Evolutionary conservation across 169 alveolate genomes (phyloP), one percentile per base, ranked within the genome.

Genomic region (Eimeria praecox): DNA sequence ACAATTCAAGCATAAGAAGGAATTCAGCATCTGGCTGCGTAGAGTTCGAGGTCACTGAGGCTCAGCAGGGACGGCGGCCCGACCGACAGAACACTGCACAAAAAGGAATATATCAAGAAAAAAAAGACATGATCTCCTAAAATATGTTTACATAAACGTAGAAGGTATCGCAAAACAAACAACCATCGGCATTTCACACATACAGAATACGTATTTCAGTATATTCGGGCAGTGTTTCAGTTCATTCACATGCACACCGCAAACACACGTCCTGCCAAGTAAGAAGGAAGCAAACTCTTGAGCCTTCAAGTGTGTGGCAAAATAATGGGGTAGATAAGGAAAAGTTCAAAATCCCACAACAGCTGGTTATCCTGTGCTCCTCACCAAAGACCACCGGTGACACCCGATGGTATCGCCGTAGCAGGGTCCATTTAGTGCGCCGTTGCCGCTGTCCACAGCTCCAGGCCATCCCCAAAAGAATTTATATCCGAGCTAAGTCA

Each of bases 31-130:
- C 38, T n/a, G 33, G 20, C 64, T 22, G 89, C 44, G 89, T 49
- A n/a, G 44, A 42, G 86, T 33, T 10, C 33, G 59, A 44, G 66
- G 89, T 78, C 88, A 78, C 88, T 16, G 38, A 27, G 22, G 88
- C 88, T 27, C 44, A 24, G 20, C 18, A 44, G 8, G 40, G 89
- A 35, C 30, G 27, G 20, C 27, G 30, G 10, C 49, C 52, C 30
- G 49, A 16, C 82, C 38, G 82, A 35, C 52, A 8, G 40, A 16
- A 33, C 14, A 8, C 69, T 20, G 89, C 42, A 78, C 1, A 24
- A 9, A 44, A 27, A 78, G 52, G n/a, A 78, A 78, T 6, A 0
- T n/a, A 59, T 4, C 64, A 4, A 18, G 30, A 40, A 30, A 78
- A 27, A 78, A 8, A 3, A 75, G 49, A 78, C 2, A 12, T 1